Evolutionary conservation across 139 green algal genomes (phyloP).

Genomic region (Asterochloris sp.): DNA sequence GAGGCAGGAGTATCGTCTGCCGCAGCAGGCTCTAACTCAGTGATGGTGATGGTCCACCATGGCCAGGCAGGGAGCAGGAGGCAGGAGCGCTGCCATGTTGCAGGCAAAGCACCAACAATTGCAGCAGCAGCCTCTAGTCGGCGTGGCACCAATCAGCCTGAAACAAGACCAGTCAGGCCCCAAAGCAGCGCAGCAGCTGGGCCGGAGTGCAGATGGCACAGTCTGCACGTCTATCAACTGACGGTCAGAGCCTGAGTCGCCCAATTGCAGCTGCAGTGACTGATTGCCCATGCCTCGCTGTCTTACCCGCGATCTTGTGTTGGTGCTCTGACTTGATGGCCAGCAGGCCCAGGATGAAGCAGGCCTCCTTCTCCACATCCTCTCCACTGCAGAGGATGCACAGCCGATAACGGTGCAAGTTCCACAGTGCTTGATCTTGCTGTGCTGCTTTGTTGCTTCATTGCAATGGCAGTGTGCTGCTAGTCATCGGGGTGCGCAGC

Average conservation of each 20-base stretch:
- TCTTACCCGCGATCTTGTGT: constrained; percentile 61
- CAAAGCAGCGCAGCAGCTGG: background rate
- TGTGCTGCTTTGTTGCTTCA: background rate
- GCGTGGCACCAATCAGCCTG: no score
- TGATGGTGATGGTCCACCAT: no score
- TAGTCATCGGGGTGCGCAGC: no score
- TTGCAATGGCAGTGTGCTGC: no score
- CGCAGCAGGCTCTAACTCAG: no score
- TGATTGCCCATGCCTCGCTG: constrained; percentile 10
- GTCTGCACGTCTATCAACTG: constrained; percentile 40
- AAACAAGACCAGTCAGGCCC: constrained; percentile 7
- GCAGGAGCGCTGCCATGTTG: no score
- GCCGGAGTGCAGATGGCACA: background rate
- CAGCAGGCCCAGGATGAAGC: constrained; percentile 89
- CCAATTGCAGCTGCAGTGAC: constrained; percentile 48
- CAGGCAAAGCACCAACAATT: no score
- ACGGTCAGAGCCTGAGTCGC: background rate
- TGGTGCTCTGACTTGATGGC: constrained; percentile 89
- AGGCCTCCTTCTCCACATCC: constrained; percentile 86
- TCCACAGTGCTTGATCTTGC: background rate
- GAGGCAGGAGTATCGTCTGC: no score
- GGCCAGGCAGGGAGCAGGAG: no score
- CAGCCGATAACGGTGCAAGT: no score
- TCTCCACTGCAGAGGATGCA: constrained; percentile 31
- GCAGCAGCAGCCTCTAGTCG: no score